Base-by-base conservation (phyloP, 768 basidiomycete genomes). In the Exsudoporus frostii region DNA sequence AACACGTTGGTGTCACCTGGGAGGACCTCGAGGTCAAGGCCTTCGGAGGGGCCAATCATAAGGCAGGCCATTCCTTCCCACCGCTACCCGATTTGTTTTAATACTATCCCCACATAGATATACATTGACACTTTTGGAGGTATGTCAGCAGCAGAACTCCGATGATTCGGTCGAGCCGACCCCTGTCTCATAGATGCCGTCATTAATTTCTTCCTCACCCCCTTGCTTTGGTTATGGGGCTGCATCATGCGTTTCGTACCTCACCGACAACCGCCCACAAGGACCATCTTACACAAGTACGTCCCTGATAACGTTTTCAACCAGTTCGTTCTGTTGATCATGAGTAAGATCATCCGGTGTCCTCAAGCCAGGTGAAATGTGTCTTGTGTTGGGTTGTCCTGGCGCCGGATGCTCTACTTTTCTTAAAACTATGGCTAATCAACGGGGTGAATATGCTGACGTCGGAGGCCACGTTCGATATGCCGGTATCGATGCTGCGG, bases 341-440 rank as follows among this genome's bases (percentile, higher is more conserved):
- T 44, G 30, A 50, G 33, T n/a, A 53, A 84, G 84, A 56, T 79
- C 80, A 20, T 84, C 82, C 7, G 91, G 90, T 37, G 73, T 84
- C 17, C 70, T 91, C 37, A 84, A 87, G 56, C 81, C 88, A 0
- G 85, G 90, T 17, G 86, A 94, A 75, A 93, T 94, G 91, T 86
- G 90, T 63, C 79, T 92, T 7, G 90, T 89, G 20, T 75, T 90
- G 13, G 92, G 92, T 19, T 85, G 89, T 50, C 92, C 92, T 5
- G 88, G 87, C 1, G 79, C 89, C 6, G 92, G 92, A 32, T 95
- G 93, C 65, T 83, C 86, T 1, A 89, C 93, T 0, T 92, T 96
- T 73, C 76, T 96, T 20, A 92, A 91, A 70, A 71, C 84, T 0
- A 85, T 96, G 54, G 81, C 93, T 19, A 92, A 94, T 65, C 79